A percentile compares a stretch with the other conserved stretches of the same genome.
phyloP scores from a whole-genome alignment of 352 stramenopile species.

The Globisporangium acanthophoron region DNA sequence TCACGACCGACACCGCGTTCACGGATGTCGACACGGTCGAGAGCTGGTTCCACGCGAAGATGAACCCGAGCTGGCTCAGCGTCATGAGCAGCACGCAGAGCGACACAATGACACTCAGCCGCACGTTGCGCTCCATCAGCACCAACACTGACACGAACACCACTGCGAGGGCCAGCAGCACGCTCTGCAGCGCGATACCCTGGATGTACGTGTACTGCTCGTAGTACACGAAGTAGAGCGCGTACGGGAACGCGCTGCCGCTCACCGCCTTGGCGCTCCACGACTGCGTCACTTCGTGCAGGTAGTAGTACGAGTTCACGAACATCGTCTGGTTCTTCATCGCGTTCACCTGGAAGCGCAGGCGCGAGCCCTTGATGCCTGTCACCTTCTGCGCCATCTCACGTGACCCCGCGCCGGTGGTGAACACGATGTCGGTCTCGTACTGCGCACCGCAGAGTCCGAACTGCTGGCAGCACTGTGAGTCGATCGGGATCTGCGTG shows the following conservation, averaged over 20 bases:
- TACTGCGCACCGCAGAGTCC: conserved; percentile 86
- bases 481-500: conserved; percentile 83
- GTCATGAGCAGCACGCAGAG: conserved; percentile 78
- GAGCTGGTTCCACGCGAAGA: conserved; percentile 79
- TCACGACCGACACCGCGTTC: conserved; percentile 89
- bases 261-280: conserved; percentile 24
- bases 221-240: conserved; percentile 89
- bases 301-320: conserved; percentile 89
- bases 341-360: conserved; percentile 84
- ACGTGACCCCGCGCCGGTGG: not conserved
- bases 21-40: conserved; percentile 62
- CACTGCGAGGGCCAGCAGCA: conserved; percentile 73
- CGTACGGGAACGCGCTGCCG: conserved; percentile 76
- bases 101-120: conserved; percentile 61
- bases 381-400: conserved; percentile 1
- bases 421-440: conserved; percentile 80
- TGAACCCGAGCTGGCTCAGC: conserved; percentile 65
- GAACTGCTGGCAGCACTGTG: conserved; percentile 85
- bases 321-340: conserved; percentile 88
- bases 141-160: conserved; percentile 77
- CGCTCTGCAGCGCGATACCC: conserved; percentile 80
- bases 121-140: conserved; percentile 65
- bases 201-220: conserved; percentile 92
- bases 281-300: conserved; percentile 44
- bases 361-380: conserved; percentile 66